Evolutionary conservation across 2,329 filamentous ascomycete genomes (phyloP).

Genomic region (Phaeosphaeria sp.): DNA sequence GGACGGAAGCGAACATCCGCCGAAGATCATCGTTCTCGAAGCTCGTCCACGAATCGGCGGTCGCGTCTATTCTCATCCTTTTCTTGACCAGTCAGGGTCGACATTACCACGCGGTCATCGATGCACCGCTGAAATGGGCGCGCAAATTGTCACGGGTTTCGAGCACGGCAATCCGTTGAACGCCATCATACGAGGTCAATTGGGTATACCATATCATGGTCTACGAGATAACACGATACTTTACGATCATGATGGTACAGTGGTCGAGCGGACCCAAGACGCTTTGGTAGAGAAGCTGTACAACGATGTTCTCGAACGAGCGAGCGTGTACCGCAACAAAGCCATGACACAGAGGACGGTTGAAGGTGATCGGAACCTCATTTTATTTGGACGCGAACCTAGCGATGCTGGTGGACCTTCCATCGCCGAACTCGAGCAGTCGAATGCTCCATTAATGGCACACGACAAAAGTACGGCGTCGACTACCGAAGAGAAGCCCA

Average conservation of each 20-base stretch:
- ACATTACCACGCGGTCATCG: slow-evolving; percentile 61
- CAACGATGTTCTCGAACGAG: slow-evolving; percentile 91
- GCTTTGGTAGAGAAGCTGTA: slow-evolving; percentile 87
- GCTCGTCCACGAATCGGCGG: slow-evolving; percentile 87
- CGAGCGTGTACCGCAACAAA: slow-evolving; percentile 88
- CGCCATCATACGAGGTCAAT: slow-evolving; percentile 85
- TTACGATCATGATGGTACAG: slow-evolving; percentile 80
- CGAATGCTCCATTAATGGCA: slow-evolving; percentile 56
- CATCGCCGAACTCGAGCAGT: slow-evolving; percentile 76
- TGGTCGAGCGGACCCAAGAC: slow-evolving; percentile 81
- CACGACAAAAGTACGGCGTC: slow-evolving; percentile 56
- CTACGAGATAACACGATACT: slow-evolving; percentile 82
- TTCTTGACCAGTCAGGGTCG: slow-evolving; percentile 64
- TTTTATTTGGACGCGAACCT: slow-evolving; percentile 83
- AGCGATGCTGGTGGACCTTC: slow-evolving; percentile 63
- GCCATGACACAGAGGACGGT: slow-evolving; percentile 72
- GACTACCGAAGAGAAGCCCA: slow-evolving; percentile 53
- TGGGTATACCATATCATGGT: slow-evolving; percentile 84
- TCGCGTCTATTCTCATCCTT: slow-evolving; percentile 84
- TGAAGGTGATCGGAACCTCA: slow-evolving; percentile 80
- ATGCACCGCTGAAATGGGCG: slow-evolving; percentile 93
- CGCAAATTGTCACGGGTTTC: slow-evolving; percentile 97
- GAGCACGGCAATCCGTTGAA: slow-evolving; percentile 94
- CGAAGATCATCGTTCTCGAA: slow-evolving; percentile 81
- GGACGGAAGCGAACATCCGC: slow-evolving; percentile 70